phyloP scores from a whole-genome alignment of 2,329 filamentous ascomycete species.

The Trichoderma breve region DNA sequence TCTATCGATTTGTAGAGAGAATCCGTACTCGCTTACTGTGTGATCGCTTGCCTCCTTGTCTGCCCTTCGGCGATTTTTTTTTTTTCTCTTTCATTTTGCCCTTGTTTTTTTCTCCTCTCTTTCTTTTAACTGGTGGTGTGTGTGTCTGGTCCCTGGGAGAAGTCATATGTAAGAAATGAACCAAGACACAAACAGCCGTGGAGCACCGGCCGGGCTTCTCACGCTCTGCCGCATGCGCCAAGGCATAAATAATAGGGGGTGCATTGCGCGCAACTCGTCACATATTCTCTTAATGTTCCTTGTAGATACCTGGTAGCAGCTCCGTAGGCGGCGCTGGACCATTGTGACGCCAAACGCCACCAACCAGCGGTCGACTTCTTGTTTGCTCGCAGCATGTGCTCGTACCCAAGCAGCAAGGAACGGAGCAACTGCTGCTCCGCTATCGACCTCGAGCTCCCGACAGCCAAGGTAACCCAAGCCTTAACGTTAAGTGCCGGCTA shows the following conservation, averaged over 20 bases:
- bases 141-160: neutral
- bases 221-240: neutral
- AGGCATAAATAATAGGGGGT: neutral
- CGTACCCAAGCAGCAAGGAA: neutral
- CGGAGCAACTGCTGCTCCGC: neutral
- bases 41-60: neutral
- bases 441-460: neutral
- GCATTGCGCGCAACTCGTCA: neutral
- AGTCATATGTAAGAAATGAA: neutral
- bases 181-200: neutral
- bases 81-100: neutral
- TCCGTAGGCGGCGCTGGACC: neutral
- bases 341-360: neutral
- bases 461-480: neutral
- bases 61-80: neutral
- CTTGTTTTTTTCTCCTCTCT: neutral
- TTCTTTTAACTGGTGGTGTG: neutral
- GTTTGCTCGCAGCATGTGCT: neutral
- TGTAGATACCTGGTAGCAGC: neutral
- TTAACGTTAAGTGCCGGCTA: conserved; percentile 4
- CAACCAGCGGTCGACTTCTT: neutral
- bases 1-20: neutral
- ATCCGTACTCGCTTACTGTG: neutral
- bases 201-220: neutral
- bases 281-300: neutral